These are phyloP conservation scores for Colletotrichum musicola DNA, from an alignment of 2,329 filamentous ascomycete species.

Conservation along the genomic window DNA sequence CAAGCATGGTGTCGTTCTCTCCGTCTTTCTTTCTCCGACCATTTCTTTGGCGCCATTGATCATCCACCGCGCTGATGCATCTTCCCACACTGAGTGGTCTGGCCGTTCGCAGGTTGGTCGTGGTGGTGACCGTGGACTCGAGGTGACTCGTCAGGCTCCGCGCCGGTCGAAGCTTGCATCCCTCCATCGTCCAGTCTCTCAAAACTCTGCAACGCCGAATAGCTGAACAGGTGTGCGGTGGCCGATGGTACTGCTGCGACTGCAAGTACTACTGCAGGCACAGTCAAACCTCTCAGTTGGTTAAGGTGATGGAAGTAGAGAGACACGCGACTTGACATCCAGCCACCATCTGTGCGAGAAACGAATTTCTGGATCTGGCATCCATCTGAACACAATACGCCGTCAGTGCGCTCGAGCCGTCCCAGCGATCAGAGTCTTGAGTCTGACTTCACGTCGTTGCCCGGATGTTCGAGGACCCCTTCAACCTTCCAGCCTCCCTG, in stretches of 20 bases:
- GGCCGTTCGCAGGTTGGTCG: too few species aligned
- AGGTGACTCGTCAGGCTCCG: not conserved
- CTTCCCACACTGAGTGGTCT: not conserved
- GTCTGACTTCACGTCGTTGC: slow-evolving; percentile 1
- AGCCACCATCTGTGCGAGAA: slow-evolving; percentile 31
- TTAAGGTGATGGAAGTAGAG: not conserved
- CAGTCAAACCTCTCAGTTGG: too few species aligned
- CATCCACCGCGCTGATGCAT: not conserved
- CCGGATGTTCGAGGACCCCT: slow-evolving; percentile 6
- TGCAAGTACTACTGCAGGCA: too few species aligned
- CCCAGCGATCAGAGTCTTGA: slow-evolving; percentile 5
- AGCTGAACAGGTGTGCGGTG: slow-evolving; percentile 7
- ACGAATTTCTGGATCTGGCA: slow-evolving; percentile 15
- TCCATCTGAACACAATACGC: slow-evolving; percentile 15
- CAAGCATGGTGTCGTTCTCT: not conserved
- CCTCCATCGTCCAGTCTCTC: slow-evolving; percentile 4
- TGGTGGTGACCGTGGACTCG: too few species aligned
- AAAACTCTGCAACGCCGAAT: slow-evolving; percentile 21
- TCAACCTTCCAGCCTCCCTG: slow-evolving; percentile 25
- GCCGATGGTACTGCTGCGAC: too few species aligned
- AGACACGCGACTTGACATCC: not conserved
- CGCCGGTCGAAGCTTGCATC: slow-evolving; percentile 23
- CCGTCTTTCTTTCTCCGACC: not conserved
- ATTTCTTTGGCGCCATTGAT: slow-evolving; percentile 17
- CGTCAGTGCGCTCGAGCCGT: slow-evolving; percentile 24